phyloP scores from a whole-genome alignment of 2,329 filamentous ascomycete species.

The Zasmidium cellare region DNA sequence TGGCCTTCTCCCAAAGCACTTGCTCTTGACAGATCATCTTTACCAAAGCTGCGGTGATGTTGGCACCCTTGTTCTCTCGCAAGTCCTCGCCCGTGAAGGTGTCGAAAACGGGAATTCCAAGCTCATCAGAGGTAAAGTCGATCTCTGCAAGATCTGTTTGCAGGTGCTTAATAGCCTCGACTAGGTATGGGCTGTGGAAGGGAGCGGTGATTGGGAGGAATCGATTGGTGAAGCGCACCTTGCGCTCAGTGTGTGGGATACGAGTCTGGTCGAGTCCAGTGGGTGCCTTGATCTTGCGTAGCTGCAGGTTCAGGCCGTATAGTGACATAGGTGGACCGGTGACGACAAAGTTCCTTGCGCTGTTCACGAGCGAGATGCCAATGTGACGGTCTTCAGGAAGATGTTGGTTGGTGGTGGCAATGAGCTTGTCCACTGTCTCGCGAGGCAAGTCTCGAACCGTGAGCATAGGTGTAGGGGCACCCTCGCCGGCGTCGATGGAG shows the following conservation, averaged over 20 bases:
- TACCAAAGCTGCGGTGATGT: constrained; percentile 82
- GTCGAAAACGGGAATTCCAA: constrained; percentile 85
- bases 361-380: constrained; percentile 92
- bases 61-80: constrained; percentile 65
- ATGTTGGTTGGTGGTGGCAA: constrained; percentile 95
- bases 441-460: constrained; percentile 92
- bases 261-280: constrained; percentile 96
- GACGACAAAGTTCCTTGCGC: constrained; percentile 93
- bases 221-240: constrained; percentile 93
- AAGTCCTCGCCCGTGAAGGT: constrained; percentile 88
- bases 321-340: constrained; percentile 94
- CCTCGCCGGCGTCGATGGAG: constrained; percentile 90
- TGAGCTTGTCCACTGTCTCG: constrained; percentile 89
- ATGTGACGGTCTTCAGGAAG: constrained; percentile 91
- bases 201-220: constrained; percentile 97
- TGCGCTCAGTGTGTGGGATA: constrained; percentile 91
- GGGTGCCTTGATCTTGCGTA: constrained; percentile 95
- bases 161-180: constrained; percentile 77
- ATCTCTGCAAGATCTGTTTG: constrained; percentile 85
- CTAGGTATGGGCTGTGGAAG: constrained; percentile 95
- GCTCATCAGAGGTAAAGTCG: constrained; percentile 67
- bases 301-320: constrained; percentile 90
- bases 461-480: constrained; percentile 94
- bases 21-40: constrained; percentile 92
- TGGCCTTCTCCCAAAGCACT: constrained; percentile 95